These are phyloP conservation scores for Sclerotinia spermophila DNA, from an alignment of 2,329 filamentous ascomycete species.

Conservation along the genomic window DNA sequence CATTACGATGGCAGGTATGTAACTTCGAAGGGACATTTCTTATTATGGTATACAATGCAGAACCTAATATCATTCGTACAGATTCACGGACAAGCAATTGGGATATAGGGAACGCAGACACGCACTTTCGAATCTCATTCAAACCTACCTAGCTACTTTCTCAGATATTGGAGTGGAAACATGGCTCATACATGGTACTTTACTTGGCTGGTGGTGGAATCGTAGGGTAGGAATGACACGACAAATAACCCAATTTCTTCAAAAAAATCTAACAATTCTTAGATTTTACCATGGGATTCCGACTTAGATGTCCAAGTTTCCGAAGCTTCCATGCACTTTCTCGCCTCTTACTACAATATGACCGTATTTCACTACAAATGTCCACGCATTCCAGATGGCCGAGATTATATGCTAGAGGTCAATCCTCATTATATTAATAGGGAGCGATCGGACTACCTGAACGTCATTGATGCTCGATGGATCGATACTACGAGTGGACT, in stretches of 20 bases:
- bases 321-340: slow-evolving; percentile 52
- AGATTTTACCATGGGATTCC: slow-evolving; percentile 76
- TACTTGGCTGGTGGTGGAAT: slow-evolving; percentile 91
- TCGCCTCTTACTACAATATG: slow-evolving; percentile 48
- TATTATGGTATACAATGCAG: not conserved
- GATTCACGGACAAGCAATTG: slow-evolving; percentile 42
- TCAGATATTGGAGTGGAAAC: slow-evolving; percentile 49
- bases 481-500: slow-evolving; percentile 72
- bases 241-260: not conserved
- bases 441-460: slow-evolving; percentile 61
- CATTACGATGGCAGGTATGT: slow-evolving; percentile 41
- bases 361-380: slow-evolving; percentile 37
- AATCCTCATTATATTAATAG: slow-evolving; percentile 67
- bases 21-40: not conserved
- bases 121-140: slow-evolving; percentile 66
- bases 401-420: slow-evolving; percentile 69
- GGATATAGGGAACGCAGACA: slow-evolving; percentile 42
- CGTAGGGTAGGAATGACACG: slow-evolving; percentile 30
- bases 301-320: slow-evolving; percentile 62
- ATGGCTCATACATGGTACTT: slow-evolving; percentile 71
- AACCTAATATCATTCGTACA: slow-evolving; percentile 14
- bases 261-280: not conserved
- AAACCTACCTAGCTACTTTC: slow-evolving; percentile 70
- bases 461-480: slow-evolving; percentile 83
- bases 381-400: slow-evolving; percentile 37